Conservation (phyloP, 805 yeast genomes). For the Maudiozyma pseudohumilis region DNA sequence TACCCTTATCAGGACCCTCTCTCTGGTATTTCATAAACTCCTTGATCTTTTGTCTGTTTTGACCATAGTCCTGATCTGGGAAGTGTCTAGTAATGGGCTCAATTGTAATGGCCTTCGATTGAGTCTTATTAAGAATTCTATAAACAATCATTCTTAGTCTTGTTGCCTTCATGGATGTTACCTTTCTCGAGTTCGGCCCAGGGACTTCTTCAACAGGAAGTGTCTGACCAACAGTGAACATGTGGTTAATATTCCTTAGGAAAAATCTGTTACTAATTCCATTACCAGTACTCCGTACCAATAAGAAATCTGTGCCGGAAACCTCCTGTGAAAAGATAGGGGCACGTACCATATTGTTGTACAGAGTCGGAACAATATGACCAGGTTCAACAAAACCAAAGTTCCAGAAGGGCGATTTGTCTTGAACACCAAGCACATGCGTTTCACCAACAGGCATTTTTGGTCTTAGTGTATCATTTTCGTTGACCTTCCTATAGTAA, state of each 20-base stretch:
- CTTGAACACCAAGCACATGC: conserved; percentile 91
- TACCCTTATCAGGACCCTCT: conserved; percentile 88
- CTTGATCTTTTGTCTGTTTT: conserved; percentile 85
- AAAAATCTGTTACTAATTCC: conserved; percentile 64
- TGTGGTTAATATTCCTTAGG: conserved; percentile 55
- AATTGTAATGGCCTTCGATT: conserved; percentile 66
- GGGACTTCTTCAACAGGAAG: conserved; percentile 93
- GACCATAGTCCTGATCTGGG: conserved; percentile 97
- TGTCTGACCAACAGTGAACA: conserved; percentile 84
- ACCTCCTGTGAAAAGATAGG: conserved; percentile 86
- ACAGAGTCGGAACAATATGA: conserved; percentile 83
- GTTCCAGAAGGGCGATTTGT: conserved; percentile 96
- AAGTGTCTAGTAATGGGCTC: conserved; percentile 85
- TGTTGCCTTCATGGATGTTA: conserved; percentile 84
- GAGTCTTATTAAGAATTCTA: conserved; percentile 69
- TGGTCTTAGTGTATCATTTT: conserved; percentile 78
- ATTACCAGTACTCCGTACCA: conserved; percentile 71
- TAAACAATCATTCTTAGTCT: conserved; percentile 89
- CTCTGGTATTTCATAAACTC: conserved; percentile 98
- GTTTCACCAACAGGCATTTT: conserved; percentile 88
- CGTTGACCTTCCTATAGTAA: conserved; percentile 76
- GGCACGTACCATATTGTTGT: conserved; percentile 85
- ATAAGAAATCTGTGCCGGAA: conserved; percentile 66
- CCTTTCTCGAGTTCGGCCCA: conserved; percentile 95
- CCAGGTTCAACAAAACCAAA: conserved; percentile 96